Conservation (phyloP, 441 rosid genomes). For the Daphne laureola region DNA sequence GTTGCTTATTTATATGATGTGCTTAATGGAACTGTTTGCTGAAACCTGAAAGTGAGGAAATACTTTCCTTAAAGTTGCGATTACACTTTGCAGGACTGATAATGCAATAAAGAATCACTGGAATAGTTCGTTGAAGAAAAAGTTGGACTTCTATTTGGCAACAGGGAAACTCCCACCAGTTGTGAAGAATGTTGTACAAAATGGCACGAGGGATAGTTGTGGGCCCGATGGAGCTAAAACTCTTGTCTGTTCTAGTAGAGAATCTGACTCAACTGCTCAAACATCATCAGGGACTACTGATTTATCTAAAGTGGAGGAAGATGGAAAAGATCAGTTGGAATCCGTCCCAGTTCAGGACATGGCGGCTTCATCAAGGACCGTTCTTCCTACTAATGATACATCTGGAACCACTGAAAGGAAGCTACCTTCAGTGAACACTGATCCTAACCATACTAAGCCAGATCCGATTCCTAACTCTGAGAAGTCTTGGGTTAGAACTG, state of each 20-base stretch:
- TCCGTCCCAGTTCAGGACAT: conserved; percentile 30
- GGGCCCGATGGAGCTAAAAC: conserved; percentile 25
- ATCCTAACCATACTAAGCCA: conserved; percentile 23
- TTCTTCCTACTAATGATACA: conserved; percentile 34
- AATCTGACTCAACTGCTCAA: conserved; percentile 43
- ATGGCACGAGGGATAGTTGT: conserved; percentile 28
- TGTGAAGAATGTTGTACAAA: conserved; percentile 36
- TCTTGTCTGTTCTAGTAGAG: conserved; percentile 30
- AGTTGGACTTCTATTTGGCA: conserved; percentile 60
- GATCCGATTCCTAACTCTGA: conserved; percentile 34
- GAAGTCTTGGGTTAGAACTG: conserved; percentile 19
- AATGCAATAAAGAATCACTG: conserved; percentile 96
- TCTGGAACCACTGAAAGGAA: conserved; percentile 43
- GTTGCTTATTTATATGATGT: not conserved
- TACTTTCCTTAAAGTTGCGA: conserved; percentile 3
- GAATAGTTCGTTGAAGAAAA: conserved; percentile 98
- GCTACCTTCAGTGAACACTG: conserved; percentile 22
- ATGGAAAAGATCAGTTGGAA: conserved; percentile 39
- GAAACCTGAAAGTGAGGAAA: no score
- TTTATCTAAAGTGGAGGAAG: conserved; percentile 36
- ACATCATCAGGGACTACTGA: conserved; percentile 42
- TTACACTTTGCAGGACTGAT: conserved; percentile 61
- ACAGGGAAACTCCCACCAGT: conserved; percentile 73
- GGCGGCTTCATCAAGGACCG: conserved; percentile 37
- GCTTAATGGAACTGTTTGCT: not conserved